phyloP scores from a whole-genome alignment of 1,284 basidiomycete species.

The Marasmius fiardii region DNA sequence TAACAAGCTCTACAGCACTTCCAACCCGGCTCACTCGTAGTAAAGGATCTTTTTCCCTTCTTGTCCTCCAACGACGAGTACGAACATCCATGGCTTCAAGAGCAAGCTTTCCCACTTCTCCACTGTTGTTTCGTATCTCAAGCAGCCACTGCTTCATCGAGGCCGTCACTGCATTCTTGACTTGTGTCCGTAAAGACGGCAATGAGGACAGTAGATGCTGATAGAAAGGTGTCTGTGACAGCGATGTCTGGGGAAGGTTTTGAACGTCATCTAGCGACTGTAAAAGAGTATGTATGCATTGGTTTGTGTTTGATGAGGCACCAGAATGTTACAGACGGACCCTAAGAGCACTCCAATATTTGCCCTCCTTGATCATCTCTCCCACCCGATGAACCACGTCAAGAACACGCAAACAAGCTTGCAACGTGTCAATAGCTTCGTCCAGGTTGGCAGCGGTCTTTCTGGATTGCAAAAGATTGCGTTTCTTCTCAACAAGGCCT shows the following conservation, averaged over 20 bases:
- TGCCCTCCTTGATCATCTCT: constrained; percentile 88
- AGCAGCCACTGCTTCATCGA: constrained; percentile 98
- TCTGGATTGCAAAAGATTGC: constrained; percentile 82
- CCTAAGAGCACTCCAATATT: constrained; percentile 95
- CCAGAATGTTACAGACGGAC: constrained; percentile 53
- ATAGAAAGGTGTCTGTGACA: constrained; percentile 93
- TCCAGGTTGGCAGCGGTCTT: constrained; percentile 93
- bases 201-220: constrained; percentile 89
- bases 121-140: constrained; percentile 89
- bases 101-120: constrained; percentile 84
- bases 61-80: constrained; percentile 79
- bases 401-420: constrained; percentile 88
- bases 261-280: constrained; percentile 95
- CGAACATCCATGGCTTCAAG: constrained; percentile 89
- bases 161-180: constrained; percentile 91
- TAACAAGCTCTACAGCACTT: constrained; percentile 90
- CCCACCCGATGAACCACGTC: constrained; percentile 95
- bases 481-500: constrained; percentile 89
- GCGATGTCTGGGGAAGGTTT: constrained; percentile 83
- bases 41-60: constrained; percentile 76
- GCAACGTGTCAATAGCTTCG: constrained; percentile 93
- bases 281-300: constrained; percentile 23
- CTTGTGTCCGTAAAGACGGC: constrained; percentile 84
- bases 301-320: constrained; percentile 18
- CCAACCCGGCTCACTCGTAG: constrained; percentile 84